Percentiles rank a stretch among this genome's conserved stretches.
phyloP scores from a whole-genome alignment of 768 basidiomycete species.

The Lepiota brunneoincarnata region DNA sequence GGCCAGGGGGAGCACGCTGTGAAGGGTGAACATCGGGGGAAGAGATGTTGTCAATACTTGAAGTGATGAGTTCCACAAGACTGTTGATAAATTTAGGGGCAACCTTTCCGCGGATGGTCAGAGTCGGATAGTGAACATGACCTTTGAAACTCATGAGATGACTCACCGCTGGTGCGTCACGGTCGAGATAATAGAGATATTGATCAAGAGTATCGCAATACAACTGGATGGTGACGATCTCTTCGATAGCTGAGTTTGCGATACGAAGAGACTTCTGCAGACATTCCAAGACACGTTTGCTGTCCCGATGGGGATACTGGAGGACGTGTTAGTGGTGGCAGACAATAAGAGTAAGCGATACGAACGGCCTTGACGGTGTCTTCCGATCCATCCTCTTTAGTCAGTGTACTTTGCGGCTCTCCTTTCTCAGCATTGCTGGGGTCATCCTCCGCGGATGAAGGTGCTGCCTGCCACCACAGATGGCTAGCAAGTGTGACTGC shows the following conservation, averaged over 20 bases:
- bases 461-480: constrained; percentile 94
- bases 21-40: constrained; percentile 87
- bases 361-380: constrained; percentile 52
- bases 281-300: constrained; percentile 96
- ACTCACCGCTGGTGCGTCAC: constrained; percentile 85
- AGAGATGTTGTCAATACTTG: constrained; percentile 88
- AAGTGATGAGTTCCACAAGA: constrained; percentile 92
- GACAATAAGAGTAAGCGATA: constrained; percentile 13
- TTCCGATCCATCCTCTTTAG: constrained; percentile 41
- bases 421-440: constrained; percentile 33
- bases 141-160: neutral
- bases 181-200: constrained; percentile 95
- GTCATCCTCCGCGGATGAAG: constrained; percentile 28
- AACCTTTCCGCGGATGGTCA: constrained; percentile 47
- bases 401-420: constrained; percentile 33
- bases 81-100: constrained; percentile 97
- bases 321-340: constrained; percentile 7
- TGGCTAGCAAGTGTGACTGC: constrained; percentile 95
- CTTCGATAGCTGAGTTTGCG: constrained; percentile 94
- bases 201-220: constrained; percentile 96
- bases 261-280: constrained; percentile 95
- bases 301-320: constrained; percentile 87
- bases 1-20: constrained; percentile 81
- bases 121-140: neutral
- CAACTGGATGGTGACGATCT: constrained; percentile 93